Conservation (phyloP, 768 basidiomycete species). For the Hypholoma sublateritium region DNA sequence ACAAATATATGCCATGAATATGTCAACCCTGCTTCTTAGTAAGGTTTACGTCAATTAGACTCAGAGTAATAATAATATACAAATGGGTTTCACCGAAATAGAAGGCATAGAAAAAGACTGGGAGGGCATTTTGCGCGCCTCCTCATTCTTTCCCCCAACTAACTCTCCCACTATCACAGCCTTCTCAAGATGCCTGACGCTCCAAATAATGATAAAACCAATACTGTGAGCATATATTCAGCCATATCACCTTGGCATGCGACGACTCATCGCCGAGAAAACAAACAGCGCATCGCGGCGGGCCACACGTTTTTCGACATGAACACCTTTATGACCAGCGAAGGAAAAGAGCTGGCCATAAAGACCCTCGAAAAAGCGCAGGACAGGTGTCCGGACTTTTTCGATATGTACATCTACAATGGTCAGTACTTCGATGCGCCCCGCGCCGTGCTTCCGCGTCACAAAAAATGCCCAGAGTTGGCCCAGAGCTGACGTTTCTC, state of each 20-base stretch:
- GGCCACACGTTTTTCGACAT: constrained; percentile 33
- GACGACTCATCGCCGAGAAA: neutral
- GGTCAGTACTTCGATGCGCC: constrained; percentile 18
- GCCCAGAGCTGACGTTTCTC: neutral
- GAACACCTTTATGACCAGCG: constrained; percentile 27
- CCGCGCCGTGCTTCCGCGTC: too few relatives aligned
- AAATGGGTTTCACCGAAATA: neutral
- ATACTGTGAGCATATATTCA: neutral
- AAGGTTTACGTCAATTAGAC: neutral
- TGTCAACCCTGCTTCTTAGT: neutral
- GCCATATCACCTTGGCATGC: neutral
- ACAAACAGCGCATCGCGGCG: constrained; percentile 21
- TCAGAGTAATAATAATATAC: neutral
- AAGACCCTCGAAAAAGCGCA: constrained; percentile 29
- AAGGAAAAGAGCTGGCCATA: constrained; percentile 25
- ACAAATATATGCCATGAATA: neutral
- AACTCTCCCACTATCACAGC: too few relatives aligned
- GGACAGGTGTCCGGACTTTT: constrained; percentile 31
- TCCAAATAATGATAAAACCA: neutral
- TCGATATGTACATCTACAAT: constrained; percentile 35
- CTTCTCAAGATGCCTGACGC: neutral
- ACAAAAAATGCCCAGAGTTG: too few relatives aligned
- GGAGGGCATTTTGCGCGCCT: too few relatives aligned
- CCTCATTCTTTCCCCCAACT: too few relatives aligned
- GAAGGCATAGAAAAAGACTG: neutral